phyloP scores from a whole-genome alignment of 2,329 filamentous ascomycete species.

The Pseudogymnoascus sp. region DNA sequence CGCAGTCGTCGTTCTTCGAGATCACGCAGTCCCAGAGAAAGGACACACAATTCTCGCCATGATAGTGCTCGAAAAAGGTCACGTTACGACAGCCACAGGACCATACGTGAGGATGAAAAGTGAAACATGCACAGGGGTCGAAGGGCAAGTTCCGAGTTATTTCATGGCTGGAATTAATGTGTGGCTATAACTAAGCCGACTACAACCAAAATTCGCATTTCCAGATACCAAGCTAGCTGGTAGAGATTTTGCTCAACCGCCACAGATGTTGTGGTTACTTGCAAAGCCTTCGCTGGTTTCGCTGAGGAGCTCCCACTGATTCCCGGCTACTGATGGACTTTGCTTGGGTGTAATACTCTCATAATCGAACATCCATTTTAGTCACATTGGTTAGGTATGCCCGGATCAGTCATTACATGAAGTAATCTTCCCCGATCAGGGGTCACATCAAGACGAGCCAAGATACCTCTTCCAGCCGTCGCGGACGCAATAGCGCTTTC shows the following conservation, averaged over 20 bases:
- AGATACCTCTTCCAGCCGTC: conserved; percentile 81
- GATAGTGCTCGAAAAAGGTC: conserved; percentile 13
- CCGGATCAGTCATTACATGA: not conserved
- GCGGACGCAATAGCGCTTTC: conserved; percentile 55
- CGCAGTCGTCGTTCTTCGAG: conserved; percentile 3
- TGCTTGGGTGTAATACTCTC: not conserved
- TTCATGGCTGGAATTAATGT: not conserved
- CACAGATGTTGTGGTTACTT: not conserved
- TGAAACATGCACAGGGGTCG: not conserved
- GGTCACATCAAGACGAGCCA: conserved; percentile 25
- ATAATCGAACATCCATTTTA: not conserved
- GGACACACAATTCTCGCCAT: conserved; percentile 17
- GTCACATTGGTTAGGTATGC: not conserved
- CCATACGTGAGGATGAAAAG: not conserved
- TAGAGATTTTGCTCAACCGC: not conserved
- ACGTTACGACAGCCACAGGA: not conserved
- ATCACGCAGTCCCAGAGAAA: conserved; percentile 15
- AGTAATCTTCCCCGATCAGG: not conserved
- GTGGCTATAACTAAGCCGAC: not conserved
- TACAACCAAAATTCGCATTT: not conserved
- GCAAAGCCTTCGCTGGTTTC: not conserved
- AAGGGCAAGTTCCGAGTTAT: not conserved
- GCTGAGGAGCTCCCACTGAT: not conserved
- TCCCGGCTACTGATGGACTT: not conserved
- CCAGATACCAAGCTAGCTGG: not conserved